Evolutionary conservation across 108 stramenopile species (phyloP).

Genomic region (Cyclotella sp.): DNA sequence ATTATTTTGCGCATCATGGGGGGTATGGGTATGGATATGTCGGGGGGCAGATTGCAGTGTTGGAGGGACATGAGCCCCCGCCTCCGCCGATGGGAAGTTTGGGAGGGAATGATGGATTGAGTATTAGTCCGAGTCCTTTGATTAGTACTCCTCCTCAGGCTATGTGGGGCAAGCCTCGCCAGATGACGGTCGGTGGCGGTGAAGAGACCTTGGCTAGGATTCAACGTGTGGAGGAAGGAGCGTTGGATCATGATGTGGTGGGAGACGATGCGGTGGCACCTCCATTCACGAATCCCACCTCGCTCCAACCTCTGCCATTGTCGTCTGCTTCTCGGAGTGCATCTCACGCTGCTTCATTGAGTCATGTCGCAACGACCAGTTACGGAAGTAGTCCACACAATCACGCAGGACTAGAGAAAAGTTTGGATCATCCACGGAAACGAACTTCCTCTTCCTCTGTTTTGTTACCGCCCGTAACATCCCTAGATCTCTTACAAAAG

Average conservation of each 20-base stretch:
- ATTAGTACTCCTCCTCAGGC: constrained; percentile 45
- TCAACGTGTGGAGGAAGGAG: too few relatives aligned
- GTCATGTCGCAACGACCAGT: constrained; percentile 10
- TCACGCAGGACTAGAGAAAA: constrained; percentile 10
- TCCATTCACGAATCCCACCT: constrained; percentile 38
- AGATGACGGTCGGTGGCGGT: background rate
- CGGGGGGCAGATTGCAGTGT: constrained; percentile 18
- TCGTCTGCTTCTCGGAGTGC: constrained; percentile 7
- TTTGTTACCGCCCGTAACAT: constrained; percentile 48
- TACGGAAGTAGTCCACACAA: constrained; percentile 13
- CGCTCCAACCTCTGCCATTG: constrained; percentile 16
- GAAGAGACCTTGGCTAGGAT: too few relatives aligned
- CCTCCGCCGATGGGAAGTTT: background rate
- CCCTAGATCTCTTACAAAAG: constrained; percentile 46
- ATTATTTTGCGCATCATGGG: constrained; percentile 31
- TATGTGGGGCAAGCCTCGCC: constrained; percentile 23
- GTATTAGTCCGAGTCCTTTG: constrained; percentile 38
- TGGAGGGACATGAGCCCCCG: constrained; percentile 9
- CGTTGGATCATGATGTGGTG: background rate
- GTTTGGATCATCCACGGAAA: constrained; percentile 13
- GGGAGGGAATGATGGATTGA: constrained; percentile 20
- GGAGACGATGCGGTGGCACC: constrained; percentile 14
- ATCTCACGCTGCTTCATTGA: constrained; percentile 11
- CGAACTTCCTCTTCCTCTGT: constrained; percentile 40
- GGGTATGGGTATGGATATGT: constrained; percentile 56